Percentiles rank a stretch among this genome's conserved stretches.
phyloP scores from a whole-genome alignment of 345 rosid species.

The Psidium friedrichsthalianum region DNA sequence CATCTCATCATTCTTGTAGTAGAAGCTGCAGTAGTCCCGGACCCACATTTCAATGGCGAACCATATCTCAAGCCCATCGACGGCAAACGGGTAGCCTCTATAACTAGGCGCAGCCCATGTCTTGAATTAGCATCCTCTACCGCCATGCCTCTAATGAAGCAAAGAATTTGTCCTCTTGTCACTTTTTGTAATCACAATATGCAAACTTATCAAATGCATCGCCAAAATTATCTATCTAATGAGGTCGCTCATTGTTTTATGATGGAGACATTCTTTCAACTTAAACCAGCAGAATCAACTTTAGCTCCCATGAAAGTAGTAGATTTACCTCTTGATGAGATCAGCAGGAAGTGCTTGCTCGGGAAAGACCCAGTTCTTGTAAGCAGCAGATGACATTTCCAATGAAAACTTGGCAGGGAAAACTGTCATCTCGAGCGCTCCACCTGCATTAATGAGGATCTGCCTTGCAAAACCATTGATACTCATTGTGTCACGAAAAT shows the following conservation, averaged over 20 bases:
- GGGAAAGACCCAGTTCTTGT: conserved; percentile 49
- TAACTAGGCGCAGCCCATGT: conserved; percentile 41
- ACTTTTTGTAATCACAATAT: background rate
- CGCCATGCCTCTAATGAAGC: conserved; percentile 49
- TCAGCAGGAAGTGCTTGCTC: conserved; percentile 65
- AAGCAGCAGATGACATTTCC: conserved; percentile 48
- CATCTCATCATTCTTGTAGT: conserved; percentile 37
- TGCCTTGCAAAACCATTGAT: conserved; percentile 57
- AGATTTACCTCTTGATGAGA: conserved; percentile 57
- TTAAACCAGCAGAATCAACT: background rate
- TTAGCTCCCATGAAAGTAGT: background rate
- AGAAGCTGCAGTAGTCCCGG: conserved; percentile 33
- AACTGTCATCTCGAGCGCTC: conserved; percentile 48
- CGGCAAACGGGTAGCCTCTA: conserved; percentile 66
- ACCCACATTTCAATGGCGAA: conserved; percentile 64
- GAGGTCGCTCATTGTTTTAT: background rate
- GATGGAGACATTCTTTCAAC: background rate
- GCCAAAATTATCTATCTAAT: background rate
- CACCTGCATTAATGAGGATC: conserved; percentile 51
- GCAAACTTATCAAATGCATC: background rate
- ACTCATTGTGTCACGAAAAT: conserved; percentile 76
- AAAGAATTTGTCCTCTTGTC: background rate
- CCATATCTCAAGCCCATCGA: conserved; percentile 73
- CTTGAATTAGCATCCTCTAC: conserved; percentile 45
- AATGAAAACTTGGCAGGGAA: conserved; percentile 50